Evolutionary conservation across 2,329 filamentous ascomycete genomes (phyloP).

Genomic region (Drechslerella dactyloides): DNA sequence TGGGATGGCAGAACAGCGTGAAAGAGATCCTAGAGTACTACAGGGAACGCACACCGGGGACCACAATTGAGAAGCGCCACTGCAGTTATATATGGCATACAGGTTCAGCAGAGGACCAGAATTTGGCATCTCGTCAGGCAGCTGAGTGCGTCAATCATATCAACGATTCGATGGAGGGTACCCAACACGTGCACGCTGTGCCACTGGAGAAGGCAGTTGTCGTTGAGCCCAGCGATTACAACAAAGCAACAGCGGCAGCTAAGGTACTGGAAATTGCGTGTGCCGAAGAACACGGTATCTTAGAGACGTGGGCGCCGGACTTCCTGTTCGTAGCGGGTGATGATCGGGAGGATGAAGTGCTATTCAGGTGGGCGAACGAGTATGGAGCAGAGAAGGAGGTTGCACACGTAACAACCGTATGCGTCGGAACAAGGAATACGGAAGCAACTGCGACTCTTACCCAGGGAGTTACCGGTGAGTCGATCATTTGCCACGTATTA

Average conservation of each 20-base stretch:
- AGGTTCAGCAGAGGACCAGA: conserved; percentile 77
- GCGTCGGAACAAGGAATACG: conserved; percentile 83
- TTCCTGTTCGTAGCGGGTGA: conserved; percentile 91
- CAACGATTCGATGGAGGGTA: conserved; percentile 82
- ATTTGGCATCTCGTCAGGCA: conserved; percentile 76
- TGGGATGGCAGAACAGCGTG: conserved; percentile 82
- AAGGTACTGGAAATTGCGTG: conserved; percentile 68
- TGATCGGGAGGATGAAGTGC: conserved; percentile 88
- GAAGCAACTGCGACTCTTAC: conserved; percentile 84
- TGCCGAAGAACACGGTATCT: conserved; percentile 60
- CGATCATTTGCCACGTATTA: conserved; percentile 25
- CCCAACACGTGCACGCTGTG: conserved; percentile 81
- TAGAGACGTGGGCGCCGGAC: conserved; percentile 65
- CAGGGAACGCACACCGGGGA: conserved; percentile 84
- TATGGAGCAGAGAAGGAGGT: conserved; percentile 68
- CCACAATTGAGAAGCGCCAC: conserved; percentile 86
- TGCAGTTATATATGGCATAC: conserved; percentile 93
- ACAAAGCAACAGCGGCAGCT: conserved; percentile 81
- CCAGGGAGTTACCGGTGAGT: conserved; percentile 86
- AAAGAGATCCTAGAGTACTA: conserved; percentile 86
- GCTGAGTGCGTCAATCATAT: conserved; percentile 92
- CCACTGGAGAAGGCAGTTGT: conserved; percentile 79
- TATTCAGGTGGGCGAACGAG: conserved; percentile 92
- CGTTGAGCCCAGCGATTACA: conserved; percentile 84
- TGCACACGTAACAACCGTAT: conserved; percentile 79